Conservation (phyloP, 106 monocot species). For the Dactylorhiza incarnata region DNA sequence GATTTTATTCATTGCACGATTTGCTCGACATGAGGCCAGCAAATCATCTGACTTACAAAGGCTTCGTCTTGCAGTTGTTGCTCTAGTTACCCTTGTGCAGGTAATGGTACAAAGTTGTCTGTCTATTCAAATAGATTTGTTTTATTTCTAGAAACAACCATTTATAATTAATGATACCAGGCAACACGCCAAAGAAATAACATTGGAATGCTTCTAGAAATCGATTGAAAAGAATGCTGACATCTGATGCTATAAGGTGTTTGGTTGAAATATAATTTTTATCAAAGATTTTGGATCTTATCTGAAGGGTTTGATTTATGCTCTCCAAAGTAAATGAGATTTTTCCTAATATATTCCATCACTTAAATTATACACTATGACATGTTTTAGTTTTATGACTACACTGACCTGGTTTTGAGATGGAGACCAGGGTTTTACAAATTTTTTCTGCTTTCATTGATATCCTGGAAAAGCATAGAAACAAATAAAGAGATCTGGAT, state of each 20-base stretch:
- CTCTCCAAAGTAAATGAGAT: neutral
- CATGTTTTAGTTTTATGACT: neutral
- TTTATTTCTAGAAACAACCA: neutral
- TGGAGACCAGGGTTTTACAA: neutral
- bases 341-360: neutral
- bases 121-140: neutral
- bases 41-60: conserved; percentile 59
- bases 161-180: neutral
- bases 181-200: neutral
- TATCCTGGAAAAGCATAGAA: neutral
- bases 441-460: neutral
- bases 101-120: conserved; percentile 17
- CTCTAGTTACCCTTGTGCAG: conserved; percentile 75
- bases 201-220: neutral
- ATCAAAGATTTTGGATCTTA: neutral
- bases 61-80: conserved; percentile 66
- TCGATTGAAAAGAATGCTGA: neutral
- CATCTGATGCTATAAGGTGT: neutral
- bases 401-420: neutral
- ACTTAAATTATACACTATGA: neutral
- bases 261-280: neutral
- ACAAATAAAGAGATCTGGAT: neutral
- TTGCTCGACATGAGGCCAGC: conserved; percentile 52
- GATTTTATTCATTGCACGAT: conserved; percentile 40
- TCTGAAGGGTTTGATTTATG: neutral